Conservation (phyloP, 2,329 filamentous ascomycete genomes). For the Sporothrix inflata region DNA sequence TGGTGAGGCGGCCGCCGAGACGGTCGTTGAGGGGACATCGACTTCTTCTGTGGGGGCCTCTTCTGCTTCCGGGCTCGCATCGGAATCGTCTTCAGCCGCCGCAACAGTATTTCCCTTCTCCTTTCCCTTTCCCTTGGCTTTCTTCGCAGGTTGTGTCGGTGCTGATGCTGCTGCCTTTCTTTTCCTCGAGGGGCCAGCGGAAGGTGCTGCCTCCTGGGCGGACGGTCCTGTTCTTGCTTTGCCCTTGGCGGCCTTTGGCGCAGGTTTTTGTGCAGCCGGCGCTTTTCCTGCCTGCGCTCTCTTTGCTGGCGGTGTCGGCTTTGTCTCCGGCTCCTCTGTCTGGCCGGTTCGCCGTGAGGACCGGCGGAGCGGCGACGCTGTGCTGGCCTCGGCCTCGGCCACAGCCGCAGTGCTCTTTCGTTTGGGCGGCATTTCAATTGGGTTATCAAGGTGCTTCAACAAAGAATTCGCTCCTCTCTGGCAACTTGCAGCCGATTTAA, state of each 20-base stretch:
- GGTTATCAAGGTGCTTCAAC: no score
- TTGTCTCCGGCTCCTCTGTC: background rate
- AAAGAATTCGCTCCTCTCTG: no score
- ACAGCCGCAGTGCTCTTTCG: constrained; percentile 1
- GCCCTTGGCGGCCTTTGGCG: background rate
- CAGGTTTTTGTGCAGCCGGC: background rate
- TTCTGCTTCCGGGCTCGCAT: background rate
- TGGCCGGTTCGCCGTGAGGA: background rate
- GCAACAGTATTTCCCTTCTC: background rate
- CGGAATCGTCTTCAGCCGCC: background rate
- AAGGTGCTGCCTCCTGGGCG: background rate
- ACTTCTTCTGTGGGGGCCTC: background rate
- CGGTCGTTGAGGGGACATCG: background rate
- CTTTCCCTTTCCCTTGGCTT: background rate
- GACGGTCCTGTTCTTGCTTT: background rate
- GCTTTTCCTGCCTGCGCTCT: background rate
- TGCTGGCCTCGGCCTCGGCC: background rate
- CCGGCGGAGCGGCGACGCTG: background rate
- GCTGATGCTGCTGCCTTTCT: background rate
- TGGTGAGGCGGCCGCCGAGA: background rate
- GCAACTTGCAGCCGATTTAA: no score
- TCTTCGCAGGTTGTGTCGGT: background rate
- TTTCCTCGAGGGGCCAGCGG: background rate
- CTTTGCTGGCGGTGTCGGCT: background rate
- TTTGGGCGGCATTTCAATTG: background rate